Evolutionary conservation across 2,329 filamentous ascomycete genomes (phyloP), one percentile per base, ranked within the genome.

Genomic region (Botrytis sinoallii): DNA sequence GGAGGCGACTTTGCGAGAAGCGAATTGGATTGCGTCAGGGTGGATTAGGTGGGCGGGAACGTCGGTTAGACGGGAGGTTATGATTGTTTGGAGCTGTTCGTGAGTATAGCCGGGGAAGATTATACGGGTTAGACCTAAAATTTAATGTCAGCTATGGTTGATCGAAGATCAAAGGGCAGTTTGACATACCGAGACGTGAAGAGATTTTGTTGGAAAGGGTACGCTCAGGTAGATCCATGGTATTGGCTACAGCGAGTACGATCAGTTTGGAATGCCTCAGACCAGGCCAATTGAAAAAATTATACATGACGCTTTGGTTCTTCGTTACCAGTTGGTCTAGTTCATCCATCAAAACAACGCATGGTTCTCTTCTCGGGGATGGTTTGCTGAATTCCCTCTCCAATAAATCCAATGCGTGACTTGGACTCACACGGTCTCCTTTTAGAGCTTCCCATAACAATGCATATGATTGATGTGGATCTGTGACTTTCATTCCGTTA

Each of bases 271-370:
- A 97, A 83, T 99, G 95, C 68, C 93, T 89, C 71, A 98, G 86
- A 18, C 93, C 93, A 6, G 96, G 96, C 96, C 96, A 99, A 81
- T 99, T 99, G 88, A 99, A 99, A 83, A 99, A 99, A 83, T 99
- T 99, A 85, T 99, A 99, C 96, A 99, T 99, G 83, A 99, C 96
- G n/a, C 93, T 95, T 82, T 99, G 97, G 80, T 97, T 98, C 81
- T 95, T 96, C 20, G 96, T 99, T 8, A 99, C 97, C 12, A 99
- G 88, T 83, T 99, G 96, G 81, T 99, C 96, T 66, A 99, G 87
- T 83, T 99, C 96, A 80, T 99, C 96, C 96, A 99, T 99, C 69
- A 99, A 85, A 3, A 99, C 96, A 22, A 99, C 96, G 81, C 95
- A 98, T 1, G 97, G 96, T 9, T 97, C 94, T 75, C 96, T 89